Evolutionary conservation across 148 eudicot species (phyloP), one percentile per base, ranked within the genome.

Genomic region (Talinum fruticosum): DNA sequence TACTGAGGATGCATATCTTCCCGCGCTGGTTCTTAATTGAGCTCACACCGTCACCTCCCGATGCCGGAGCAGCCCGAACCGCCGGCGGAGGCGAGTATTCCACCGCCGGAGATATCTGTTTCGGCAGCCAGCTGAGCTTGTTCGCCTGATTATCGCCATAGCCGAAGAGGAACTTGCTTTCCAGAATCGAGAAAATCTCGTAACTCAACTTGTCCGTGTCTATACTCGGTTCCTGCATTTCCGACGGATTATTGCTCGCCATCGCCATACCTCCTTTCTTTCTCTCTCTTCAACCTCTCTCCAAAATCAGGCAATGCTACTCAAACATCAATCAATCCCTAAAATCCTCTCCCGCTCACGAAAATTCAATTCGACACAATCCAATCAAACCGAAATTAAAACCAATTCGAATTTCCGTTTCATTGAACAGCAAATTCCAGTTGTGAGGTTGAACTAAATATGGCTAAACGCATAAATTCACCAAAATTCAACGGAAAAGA

Each of bases 151-250:
- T 86, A 67, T 92, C 92, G 36, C 89, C 95, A 82, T 92, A 89
- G n/a, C 97, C 98, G 72, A 94, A 94, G 10, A 94, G 67, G 41
- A 92, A 94, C 79, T 92, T 94, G 86, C 86, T 87, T 71, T 94
- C 98, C 1, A 94, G 83, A 35, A 92, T 92, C 0, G 97, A 92
- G 72, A 94, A 94, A 69, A 94, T 94, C 79, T 94, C 98, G 82
- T 94, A 94, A 84, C 98, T 94, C 15, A 94, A 87, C 86, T 94
- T 94, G 61, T 94, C 95, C 4, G 97, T 89, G 5, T 92, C 98
- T 62, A 90, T 84, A 68, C 95, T 94, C n/a, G 94, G 97, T 72
- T 94, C 95, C 45, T 88, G 87, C 87, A 83, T 85, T 81, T 83
- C 89, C 69, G 83, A 77, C 35, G 75, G 77, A 66, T 61, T 73